Base-by-base conservation (phyloP, 176 grass and related monocot genomes). In the sorghum (Sorghum bicolor) region DNA sequence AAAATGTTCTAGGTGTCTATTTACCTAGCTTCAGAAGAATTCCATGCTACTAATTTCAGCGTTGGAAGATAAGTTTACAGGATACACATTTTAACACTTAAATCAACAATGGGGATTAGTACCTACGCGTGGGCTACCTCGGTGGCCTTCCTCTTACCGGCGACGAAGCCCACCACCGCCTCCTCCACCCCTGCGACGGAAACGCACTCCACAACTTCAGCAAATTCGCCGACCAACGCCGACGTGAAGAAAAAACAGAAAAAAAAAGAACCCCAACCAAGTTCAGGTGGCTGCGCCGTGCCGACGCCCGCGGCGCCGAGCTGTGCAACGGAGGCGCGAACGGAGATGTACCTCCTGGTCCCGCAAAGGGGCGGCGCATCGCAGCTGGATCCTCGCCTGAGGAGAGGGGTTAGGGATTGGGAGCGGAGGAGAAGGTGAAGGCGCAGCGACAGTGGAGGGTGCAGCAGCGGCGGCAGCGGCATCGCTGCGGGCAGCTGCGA, bases 101-200 rank as follows among this genome's bases (percentile, higher is more conserved):
- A 5, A 5, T n/a, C 55, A 68, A 89, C n/a, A 28, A 38, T n/a
- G 16, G 66, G 82, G 52, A 10, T 55, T 80, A 88, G 85, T 86
- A 85, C 91, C 91, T 95, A 98, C 93, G 86, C 86, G 85, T 95
- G 96, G 85, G 96, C 92, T 86, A 93, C 89, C 80, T 95, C 96
- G 14, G 92, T 98, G 74, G 93, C 90, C 85, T 90, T 98, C 67
- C 83, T 78, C 81, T 74, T 95, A 69, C 96, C 96, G 60, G 75
- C 83, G 75, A 98, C 41, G 83, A 93, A 93, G 28, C 89, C 96
- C 79, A 85, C 83, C 77, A 90, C 87, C 76, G 85, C 89, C 5
- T 88, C 91, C 14, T 95, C 89, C 63, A 87, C 77, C 44, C 89
- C 91, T 95, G 77, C 87, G 66, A 68, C 40, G 1, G 30, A 86